These are phyloP conservation scores for Sphaerulina musiva DNA, from an alignment of 2,329 filamentous ascomycete genomes.

Conservation along the genomic window DNA sequence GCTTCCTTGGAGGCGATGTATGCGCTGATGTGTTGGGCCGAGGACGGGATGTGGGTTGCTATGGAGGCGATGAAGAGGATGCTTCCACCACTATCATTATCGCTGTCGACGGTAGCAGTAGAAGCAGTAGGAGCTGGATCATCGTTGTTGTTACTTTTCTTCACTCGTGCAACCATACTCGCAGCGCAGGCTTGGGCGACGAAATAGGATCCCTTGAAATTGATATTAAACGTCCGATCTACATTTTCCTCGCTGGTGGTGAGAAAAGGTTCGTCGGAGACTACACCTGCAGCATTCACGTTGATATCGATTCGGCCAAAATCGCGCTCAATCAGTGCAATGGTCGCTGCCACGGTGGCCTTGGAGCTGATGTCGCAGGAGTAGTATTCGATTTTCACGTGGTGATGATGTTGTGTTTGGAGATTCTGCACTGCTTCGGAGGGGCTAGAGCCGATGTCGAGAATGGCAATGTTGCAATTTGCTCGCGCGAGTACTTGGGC, in stretches of 20 bases:
- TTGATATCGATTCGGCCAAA: conserved; percentile 15
- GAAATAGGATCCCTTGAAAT: conserved; percentile 24
- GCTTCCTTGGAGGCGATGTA: conserved; percentile 27
- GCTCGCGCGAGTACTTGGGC: conserved; percentile 1
- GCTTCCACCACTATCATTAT: conserved; percentile 12
- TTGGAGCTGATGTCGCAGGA: conserved; percentile 7
- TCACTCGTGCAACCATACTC: conserved; percentile 17
- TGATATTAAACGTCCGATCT: conserved; percentile 20
- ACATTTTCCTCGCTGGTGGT: conserved; percentile 22
- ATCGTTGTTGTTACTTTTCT: conserved; percentile 14
- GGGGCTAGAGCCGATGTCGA: neutral
- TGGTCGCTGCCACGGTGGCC: conserved; percentile 1
- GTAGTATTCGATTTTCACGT: conserved; percentile 10
- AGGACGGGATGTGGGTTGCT: conserved; percentile 25
- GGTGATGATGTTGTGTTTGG: neutral
- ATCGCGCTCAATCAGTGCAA: conserved; percentile 6
- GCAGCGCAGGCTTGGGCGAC: conserved; percentile 29
- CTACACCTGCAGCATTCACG: conserved; percentile 29
- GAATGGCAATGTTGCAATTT: conserved; percentile 6
- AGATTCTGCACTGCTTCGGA: neutral
- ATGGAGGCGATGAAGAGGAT: conserved; percentile 30
- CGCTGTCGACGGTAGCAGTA: neutral
- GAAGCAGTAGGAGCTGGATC: conserved; percentile 22
- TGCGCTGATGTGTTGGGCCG: conserved; percentile 25
- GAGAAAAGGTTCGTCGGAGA: conserved; percentile 26